Conservation (phyloP, 441 rosid genomes). For the Pelargonium cotyledonis region DNA sequence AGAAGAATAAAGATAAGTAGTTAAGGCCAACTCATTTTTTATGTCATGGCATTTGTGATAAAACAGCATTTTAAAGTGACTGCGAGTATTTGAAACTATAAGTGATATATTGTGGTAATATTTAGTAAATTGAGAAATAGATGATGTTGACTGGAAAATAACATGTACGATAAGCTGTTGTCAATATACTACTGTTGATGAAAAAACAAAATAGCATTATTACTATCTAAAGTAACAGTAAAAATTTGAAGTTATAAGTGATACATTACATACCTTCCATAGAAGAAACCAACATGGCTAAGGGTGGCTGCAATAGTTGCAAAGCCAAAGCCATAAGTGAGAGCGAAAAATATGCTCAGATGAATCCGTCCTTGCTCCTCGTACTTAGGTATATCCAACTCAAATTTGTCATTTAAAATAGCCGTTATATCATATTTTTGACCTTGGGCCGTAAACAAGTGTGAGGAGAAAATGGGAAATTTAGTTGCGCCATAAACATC, state of each 20-base stretch:
- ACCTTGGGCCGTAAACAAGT: conserved; percentile 62
- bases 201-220: not conserved
- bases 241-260: not conserved
- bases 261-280: conserved; percentile 74
- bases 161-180: not conserved
- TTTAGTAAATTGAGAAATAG: not conserved
- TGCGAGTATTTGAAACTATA: not conserved
- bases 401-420: conserved; percentile 62
- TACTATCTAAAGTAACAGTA: not conserved
- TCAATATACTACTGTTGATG: not conserved
- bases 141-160: conserved; percentile 1
- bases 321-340: conserved; percentile 74
- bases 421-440: conserved; percentile 45
- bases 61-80: not conserved
- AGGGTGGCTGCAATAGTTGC: conserved; percentile 78
- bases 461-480: conserved; percentile 75
- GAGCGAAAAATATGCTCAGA: conserved; percentile 67
- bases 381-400: conserved; percentile 52
- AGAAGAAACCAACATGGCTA: conserved; percentile 76
- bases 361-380: conserved; percentile 63
- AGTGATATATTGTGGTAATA: not conserved
- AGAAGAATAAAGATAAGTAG: not conserved
- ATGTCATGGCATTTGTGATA: not conserved
- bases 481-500: conserved; percentile 46
- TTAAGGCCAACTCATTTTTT: not conserved